phyloP scores from a whole-genome alignment of 768 basidiomycete species.

The Mycena venus region DNA sequence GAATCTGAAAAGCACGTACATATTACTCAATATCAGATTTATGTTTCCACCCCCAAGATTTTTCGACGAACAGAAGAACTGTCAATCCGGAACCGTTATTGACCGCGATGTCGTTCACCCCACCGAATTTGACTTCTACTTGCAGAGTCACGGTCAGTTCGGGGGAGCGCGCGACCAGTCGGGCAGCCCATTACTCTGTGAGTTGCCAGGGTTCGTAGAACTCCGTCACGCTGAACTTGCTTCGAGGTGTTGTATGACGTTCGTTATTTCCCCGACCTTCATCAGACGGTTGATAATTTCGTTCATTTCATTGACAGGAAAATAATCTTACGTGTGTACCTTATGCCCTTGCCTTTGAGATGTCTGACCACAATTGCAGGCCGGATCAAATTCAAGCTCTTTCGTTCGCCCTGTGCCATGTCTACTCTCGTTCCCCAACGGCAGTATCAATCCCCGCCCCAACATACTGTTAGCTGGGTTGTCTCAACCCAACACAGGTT shows the following conservation, averaged over 20 bases:
- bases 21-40: no score
- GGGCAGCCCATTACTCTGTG: conserved; percentile 58
- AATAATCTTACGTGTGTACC: conserved; percentile 69
- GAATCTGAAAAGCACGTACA: no score
- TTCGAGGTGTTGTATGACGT: conserved; percentile 53
- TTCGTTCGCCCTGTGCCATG: conserved; percentile 81
- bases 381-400: conserved; percentile 78
- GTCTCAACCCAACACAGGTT: background rate
- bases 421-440: conserved; percentile 84
- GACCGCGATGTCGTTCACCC: conserved; percentile 79
- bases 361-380: conserved; percentile 46
- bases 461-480: conserved; percentile 73
- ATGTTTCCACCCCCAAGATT: conserved; percentile 42
- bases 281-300: background rate
- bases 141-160: conserved; percentile 72
- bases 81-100: conserved; percentile 81
- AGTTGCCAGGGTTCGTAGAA: conserved; percentile 32
- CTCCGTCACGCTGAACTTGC: background rate
- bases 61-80: conserved; percentile 73
- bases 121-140: conserved; percentile 81
- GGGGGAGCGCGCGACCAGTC: conserved; percentile 79
- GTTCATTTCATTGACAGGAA: conserved; percentile 45
- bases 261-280: conserved; percentile 29
- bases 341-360: no score
- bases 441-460: conserved; percentile 90